These are phyloP conservation scores for Alternaria sp. DNA, from an alignment of 2,329 filamentous ascomycete species.

Conservation along the genomic window DNA sequence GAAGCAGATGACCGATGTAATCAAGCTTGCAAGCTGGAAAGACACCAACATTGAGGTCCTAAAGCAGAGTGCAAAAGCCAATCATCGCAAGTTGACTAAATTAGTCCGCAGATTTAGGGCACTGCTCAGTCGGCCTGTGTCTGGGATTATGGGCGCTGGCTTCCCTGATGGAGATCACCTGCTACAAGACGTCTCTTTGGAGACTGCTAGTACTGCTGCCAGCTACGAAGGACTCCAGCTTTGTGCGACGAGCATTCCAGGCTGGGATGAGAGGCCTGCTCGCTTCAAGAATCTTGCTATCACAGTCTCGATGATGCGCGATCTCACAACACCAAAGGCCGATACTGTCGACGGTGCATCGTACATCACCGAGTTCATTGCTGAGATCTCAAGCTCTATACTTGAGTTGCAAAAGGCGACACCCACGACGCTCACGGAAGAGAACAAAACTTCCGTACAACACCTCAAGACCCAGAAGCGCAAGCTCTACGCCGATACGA, in stretches of 20 bases:
- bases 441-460: constrained; percentile 83
- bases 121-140: constrained; percentile 77
- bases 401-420: constrained; percentile 82
- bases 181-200: constrained; percentile 16
- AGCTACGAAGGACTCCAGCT: constrained; percentile 22
- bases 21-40: constrained; percentile 95
- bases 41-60: constrained; percentile 93
- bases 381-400: constrained; percentile 70
- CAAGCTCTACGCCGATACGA: constrained; percentile 85
- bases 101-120: constrained; percentile 88
- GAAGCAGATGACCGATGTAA: constrained; percentile 90
- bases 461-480: constrained; percentile 91
- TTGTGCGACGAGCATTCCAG: constrained; percentile 30
- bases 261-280: constrained; percentile 57
- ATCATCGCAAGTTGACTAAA: constrained; percentile 90
- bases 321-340: constrained; percentile 61
- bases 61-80: constrained; percentile 85
- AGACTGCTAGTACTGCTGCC: constrained; percentile 16
- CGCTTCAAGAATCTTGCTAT: constrained; percentile 73
- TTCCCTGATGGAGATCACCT: constrained; percentile 36
- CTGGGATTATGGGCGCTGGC: constrained; percentile 56
- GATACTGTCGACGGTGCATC: constrained; percentile 62
- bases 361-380: constrained; percentile 71
- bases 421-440: constrained; percentile 78
- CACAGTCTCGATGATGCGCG: constrained; percentile 77